phyloP scores from a whole-genome alignment of 2,329 filamentous ascomycete genomes.

The Scytalidium sp. region DNA sequence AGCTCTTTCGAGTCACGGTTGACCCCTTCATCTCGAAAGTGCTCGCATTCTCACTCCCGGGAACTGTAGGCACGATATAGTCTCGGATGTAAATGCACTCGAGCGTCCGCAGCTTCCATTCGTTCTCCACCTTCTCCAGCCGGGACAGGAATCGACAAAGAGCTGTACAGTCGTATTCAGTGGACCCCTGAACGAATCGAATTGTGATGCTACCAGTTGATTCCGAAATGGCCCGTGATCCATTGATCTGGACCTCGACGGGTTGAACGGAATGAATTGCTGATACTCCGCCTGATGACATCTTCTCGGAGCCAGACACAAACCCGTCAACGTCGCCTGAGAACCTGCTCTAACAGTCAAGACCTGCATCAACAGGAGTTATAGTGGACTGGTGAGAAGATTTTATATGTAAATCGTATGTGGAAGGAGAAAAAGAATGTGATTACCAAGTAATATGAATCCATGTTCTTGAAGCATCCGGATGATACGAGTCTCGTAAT shows the following conservation, averaged over 20 bases:
- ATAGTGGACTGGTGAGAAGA: no score
- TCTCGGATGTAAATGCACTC: not conserved
- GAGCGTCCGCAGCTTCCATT: not conserved
- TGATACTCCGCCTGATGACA: not conserved
- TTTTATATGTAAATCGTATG: no score
- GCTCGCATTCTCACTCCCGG: not conserved
- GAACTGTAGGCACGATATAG: not conserved
- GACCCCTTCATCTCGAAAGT: not conserved
- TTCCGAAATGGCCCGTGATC: not conserved
- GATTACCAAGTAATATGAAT: not conserved
- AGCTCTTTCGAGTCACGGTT: not conserved
- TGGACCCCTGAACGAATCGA: not conserved
- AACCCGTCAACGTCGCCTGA: not conserved
- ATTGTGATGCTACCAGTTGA: not conserved
- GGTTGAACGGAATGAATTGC: not conserved
- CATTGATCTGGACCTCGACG: not conserved
- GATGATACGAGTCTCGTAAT: not conserved
- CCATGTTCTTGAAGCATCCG: not conserved
- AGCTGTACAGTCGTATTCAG: not conserved
- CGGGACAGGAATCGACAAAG: not conserved
- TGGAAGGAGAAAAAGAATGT: no score
- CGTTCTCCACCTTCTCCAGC: not conserved
- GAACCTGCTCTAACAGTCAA: not conserved
- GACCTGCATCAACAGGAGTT: no score
- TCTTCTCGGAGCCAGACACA: not conserved